These are phyloP conservation scores for Penicillium subrubescens DNA, from an alignment of 495 filamentous ascomycete species.

Conservation along the genomic window DNA sequence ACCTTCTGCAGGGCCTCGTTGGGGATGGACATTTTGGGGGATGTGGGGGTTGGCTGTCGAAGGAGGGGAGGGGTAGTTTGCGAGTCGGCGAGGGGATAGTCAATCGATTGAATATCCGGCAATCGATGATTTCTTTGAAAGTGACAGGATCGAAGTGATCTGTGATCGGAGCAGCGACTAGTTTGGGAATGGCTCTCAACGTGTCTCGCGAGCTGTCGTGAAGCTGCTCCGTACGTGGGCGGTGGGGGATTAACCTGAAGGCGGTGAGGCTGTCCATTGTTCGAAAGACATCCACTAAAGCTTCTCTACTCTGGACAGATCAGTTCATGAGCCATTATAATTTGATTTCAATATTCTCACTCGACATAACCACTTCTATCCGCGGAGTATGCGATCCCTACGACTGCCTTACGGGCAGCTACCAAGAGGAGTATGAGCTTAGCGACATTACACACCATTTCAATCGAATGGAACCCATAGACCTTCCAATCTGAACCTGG, in stretches of 20 bases:
- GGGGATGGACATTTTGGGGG: constrained; percentile 81
- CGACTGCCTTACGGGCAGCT: no score
- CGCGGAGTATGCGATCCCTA: no score
- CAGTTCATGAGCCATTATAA: no score
- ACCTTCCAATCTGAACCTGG: no score
- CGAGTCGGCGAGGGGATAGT: background rate
- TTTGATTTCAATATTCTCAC: no score
- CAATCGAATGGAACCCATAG: no score
- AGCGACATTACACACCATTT: no score
- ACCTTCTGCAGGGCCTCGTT: constrained; percentile 97
- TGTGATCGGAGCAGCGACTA: background rate
- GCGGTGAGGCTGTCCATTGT: background rate
- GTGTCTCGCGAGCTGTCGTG: background rate
- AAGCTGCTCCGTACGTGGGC: background rate
- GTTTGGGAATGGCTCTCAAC: background rate
- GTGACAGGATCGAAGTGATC: background rate
- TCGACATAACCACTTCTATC: no score
- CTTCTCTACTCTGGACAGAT: background rate
- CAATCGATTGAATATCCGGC: background rate
- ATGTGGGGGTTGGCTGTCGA: constrained; percentile 12
- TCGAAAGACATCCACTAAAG: background rate
- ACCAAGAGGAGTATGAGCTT: no score
- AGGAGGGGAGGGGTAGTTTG: constrained; percentile 14
- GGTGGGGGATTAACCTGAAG: background rate
- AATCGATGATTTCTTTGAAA: background rate